Conservation (phyloP, 75 land plant genomes). For the Cunninghamia lanceolata region DNA sequence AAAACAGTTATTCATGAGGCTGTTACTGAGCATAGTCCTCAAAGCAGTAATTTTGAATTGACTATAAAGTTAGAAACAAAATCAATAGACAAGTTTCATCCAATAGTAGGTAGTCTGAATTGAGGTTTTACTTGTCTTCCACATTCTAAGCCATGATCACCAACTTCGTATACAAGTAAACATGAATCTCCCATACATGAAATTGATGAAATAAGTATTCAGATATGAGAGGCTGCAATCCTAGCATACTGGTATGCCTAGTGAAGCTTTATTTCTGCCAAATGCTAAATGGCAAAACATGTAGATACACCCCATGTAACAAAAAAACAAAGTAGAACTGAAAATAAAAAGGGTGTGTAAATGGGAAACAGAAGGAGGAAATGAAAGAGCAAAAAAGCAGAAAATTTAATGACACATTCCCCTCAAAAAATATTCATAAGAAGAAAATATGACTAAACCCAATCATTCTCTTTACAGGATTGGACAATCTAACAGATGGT, state of each 20-base stretch:
- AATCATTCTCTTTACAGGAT: neutral
- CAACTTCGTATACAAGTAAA: neutral
- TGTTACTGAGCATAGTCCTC: neutral
- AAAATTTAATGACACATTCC: neutral
- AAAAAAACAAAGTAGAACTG: neutral
- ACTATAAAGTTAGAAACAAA: neutral
- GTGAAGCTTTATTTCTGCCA: neutral
- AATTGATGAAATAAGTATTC: neutral
- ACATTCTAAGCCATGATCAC: neutral
- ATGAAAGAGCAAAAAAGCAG: neutral
- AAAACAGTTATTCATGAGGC: too few species aligned
- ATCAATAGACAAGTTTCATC: neutral
- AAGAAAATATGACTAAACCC: neutral
- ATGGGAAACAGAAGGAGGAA: neutral
- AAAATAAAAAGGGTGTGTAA: neutral
- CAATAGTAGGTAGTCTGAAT: neutral
- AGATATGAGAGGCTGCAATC: neutral
- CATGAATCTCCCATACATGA: neutral
- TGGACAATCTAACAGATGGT: neutral
- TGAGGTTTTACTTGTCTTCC: neutral
- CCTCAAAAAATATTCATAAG: neutral
- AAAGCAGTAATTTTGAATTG: neutral
- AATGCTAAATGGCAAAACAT: neutral
- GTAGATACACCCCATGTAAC: neutral
- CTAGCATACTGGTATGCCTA: neutral